Evolutionary conservation across 2,329 filamentous ascomycete species (phyloP).

Genomic region (Alternaria hordeiaustralica): DNA sequence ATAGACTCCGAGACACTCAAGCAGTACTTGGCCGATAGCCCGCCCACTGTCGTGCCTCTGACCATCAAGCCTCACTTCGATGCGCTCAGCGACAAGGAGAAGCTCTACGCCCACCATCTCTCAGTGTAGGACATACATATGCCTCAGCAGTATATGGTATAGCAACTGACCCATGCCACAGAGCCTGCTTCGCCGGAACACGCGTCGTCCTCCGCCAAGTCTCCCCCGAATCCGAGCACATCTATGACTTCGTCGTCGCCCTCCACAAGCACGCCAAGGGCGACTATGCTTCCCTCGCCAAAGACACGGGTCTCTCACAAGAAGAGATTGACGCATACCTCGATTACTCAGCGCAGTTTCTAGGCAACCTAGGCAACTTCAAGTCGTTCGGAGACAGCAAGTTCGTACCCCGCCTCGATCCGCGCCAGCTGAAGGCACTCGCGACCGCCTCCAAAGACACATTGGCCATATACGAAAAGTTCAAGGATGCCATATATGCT

Average conservation of each 20-base stretch:
- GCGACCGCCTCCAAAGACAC: slow-evolving; percentile 50
- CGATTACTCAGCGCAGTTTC: slow-evolving; percentile 53
- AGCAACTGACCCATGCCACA: slow-evolving; percentile 18
- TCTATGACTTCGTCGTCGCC: slow-evolving; percentile 62
- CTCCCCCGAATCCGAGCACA: slow-evolving; percentile 58
- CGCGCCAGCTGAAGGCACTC: slow-evolving; percentile 53
- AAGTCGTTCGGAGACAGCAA: slow-evolving; percentile 60
- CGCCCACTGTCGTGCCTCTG: slow-evolving; percentile 84
- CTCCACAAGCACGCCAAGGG: slow-evolving; percentile 57
- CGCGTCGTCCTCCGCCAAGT: slow-evolving; percentile 61
- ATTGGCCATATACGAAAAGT: slow-evolving; percentile 50
- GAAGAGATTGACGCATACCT: slow-evolving; percentile 48
- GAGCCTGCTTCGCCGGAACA: slow-evolving; percentile 57
- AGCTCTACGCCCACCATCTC: slow-evolving; percentile 82
- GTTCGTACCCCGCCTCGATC: slow-evolving; percentile 57
- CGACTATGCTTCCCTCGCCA: slow-evolving; percentile 56
- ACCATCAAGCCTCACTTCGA: slow-evolving; percentile 95
- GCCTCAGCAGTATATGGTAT: not conserved
- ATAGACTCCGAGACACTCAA: slow-evolving; percentile 56
- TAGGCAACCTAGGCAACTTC: slow-evolving; percentile 63
- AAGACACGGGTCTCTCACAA: slow-evolving; percentile 51
- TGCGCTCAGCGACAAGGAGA: slow-evolving; percentile 74
- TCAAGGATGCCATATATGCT: slow-evolving; percentile 56
- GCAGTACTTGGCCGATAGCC: slow-evolving; percentile 90
- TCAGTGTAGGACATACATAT: slow-evolving; percentile 38